Evolutionary conservation across 352 stramenopile genomes (phyloP).

Genomic region (Detonula confervacea): DNA sequence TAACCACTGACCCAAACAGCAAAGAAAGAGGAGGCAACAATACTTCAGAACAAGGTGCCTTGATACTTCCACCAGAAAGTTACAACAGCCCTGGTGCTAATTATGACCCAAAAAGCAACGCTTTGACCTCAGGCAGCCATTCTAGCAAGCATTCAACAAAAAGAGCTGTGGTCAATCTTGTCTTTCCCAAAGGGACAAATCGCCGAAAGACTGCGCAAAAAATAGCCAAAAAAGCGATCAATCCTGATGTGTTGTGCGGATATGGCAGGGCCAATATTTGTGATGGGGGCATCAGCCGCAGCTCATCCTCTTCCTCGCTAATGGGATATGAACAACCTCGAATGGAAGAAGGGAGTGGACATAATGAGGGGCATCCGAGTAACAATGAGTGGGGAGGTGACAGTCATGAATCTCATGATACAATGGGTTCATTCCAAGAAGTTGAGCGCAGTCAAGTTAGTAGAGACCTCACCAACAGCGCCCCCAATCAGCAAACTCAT

Average conservation of each 20-base stretch:
- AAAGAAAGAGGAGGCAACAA: conserved; percentile 2
- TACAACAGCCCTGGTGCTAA: background rate
- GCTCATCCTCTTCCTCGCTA: conserved; percentile 45
- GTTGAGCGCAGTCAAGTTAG: conserved; percentile 13
- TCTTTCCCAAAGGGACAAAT: conserved; percentile 53
- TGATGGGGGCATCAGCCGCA: conserved; percentile 31
- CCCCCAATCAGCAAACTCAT: background rate
- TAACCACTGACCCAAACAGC: conserved; percentile 1
- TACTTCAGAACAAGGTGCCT: conserved; percentile 2
- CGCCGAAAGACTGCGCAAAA: conserved; percentile 45
- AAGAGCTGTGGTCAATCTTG: conserved; percentile 45
- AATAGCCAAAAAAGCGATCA: conserved; percentile 51
- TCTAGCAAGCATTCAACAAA: conserved; percentile 44
- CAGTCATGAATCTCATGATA: conserved; percentile 27
- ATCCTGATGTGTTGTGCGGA: conserved; percentile 53
- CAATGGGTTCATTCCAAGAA: conserved; percentile 25
- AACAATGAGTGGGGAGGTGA: conserved; percentile 24
- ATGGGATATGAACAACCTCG: conserved; percentile 34
- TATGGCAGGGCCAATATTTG: conserved; percentile 30
- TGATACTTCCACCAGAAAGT: conserved; percentile 19
- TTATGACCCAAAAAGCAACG: background rate
- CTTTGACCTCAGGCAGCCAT: background rate
- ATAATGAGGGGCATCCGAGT: conserved; percentile 1
- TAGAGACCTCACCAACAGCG: conserved; percentile 5
- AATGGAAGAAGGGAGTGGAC: conserved; percentile 9